Percentiles rank a stretch among this genome's conserved stretches.
Conservation (phyloP, 1,284 basidiomycete species). For the Irpex rosettiformis region DNA sequence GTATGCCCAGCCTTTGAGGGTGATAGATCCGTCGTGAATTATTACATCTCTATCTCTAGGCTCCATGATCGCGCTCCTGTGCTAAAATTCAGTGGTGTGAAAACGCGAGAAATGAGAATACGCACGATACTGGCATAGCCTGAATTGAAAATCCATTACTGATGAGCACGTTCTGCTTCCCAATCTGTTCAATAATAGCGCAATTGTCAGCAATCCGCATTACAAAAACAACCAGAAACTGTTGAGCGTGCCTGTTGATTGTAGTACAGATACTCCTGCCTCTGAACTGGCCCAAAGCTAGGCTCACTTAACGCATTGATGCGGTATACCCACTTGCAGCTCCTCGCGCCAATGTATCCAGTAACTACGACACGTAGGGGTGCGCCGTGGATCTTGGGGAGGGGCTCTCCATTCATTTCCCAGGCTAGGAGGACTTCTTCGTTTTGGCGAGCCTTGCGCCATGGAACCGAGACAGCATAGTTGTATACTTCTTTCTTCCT, state of each 20-base stretch:
- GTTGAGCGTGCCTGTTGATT: constrained; percentile 33
- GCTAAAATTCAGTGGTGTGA: background rate
- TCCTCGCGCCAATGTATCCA: constrained; percentile 57
- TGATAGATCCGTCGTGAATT: constrained; percentile 45
- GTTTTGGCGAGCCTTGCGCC: constrained; percentile 44
- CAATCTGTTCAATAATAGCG: constrained; percentile 34
- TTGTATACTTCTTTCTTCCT: constrained; percentile 50
- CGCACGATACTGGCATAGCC: constrained; percentile 56
- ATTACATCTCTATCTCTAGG: constrained; percentile 45
- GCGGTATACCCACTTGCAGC: constrained; percentile 54
- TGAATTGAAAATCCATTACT: constrained; percentile 49
- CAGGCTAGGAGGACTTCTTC: constrained; percentile 56
- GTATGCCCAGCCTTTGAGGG: constrained; percentile 50
- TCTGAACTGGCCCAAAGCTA: constrained; percentile 50
- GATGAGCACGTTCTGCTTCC: constrained; percentile 46
- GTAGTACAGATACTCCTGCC: constrained; percentile 53
- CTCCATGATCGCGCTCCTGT: constrained; percentile 47
- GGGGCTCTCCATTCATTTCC: constrained; percentile 55
- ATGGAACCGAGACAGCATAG: constrained; percentile 53
- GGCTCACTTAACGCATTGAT: constrained; percentile 49
- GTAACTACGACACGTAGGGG: constrained; percentile 52
- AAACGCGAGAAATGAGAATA: constrained; percentile 8
- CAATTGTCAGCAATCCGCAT: no score
- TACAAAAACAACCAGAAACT: no score
- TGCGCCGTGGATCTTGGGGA: constrained; percentile 53